A percentile compares a stretch with the other conserved stretches of the same genome.
Conservation (phyloP, 2,329 filamentous ascomycete genomes). For the Balansia obtecta region DNA sequence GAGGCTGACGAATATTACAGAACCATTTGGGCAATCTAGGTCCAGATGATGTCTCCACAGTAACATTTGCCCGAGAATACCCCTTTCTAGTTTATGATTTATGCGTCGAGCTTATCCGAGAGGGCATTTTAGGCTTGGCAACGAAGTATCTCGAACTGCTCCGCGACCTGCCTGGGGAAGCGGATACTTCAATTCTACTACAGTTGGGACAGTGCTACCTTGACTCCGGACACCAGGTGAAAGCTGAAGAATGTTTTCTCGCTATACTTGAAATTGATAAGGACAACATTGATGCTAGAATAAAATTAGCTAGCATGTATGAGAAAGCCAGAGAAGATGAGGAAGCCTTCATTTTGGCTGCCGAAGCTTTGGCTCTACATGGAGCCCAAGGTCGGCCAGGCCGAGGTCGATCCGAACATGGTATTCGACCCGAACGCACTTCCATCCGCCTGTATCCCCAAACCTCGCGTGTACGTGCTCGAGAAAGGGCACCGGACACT, state of each 20-base stretch:
- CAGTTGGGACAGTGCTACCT: constrained; percentile 58
- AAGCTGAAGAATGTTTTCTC: constrained; percentile 68
- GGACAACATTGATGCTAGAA: constrained; percentile 61
- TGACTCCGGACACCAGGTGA: constrained; percentile 45
- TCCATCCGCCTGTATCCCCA: not conserved
- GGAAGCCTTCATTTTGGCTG: constrained; percentile 64
- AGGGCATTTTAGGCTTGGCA: constrained; percentile 24
- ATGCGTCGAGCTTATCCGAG: constrained; percentile 30
- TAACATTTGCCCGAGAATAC: constrained; percentile 47
- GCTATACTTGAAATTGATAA: constrained; percentile 61
- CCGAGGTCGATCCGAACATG: not conserved
- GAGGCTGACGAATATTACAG: constrained; percentile 21
- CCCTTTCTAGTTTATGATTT: constrained; percentile 68
- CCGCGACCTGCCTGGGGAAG: constrained; percentile 31
- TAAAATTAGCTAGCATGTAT: constrained; percentile 74
- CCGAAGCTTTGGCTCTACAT: constrained; percentile 58
- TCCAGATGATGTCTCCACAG: constrained; percentile 38
- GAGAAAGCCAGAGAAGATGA: constrained; percentile 61
- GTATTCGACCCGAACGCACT: not conserved
- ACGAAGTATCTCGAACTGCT: constrained; percentile 45
- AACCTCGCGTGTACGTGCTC: not conserved
- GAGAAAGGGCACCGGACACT: not conserved
- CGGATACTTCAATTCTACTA: constrained; percentile 40
- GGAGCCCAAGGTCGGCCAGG: constrained; percentile 25
- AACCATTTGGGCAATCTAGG: constrained; percentile 59